Evolutionary conservation across 352 stramenopile genomes (phyloP).

Genomic region (Globisporangium splendens): DNA sequence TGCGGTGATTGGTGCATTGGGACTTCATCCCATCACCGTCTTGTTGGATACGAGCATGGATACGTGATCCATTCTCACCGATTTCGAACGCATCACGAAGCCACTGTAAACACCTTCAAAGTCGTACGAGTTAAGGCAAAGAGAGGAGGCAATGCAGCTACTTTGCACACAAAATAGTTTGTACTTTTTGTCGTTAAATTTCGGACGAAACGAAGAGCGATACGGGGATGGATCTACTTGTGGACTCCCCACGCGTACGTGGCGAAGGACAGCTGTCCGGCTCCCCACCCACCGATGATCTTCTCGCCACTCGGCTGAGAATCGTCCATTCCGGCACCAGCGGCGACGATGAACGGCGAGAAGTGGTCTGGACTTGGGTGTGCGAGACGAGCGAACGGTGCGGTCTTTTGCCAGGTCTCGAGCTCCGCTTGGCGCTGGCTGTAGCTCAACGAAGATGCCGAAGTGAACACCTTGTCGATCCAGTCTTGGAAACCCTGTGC

Average conservation of each 20-base stretch:
- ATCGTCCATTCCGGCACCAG: slow-evolving; percentile 46
- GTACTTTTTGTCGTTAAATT: too few species aligned
- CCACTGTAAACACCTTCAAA: too few species aligned
- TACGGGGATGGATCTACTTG: slow-evolving; percentile 9
- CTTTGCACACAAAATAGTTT: too few species aligned
- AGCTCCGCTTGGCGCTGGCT: slow-evolving; percentile 23
- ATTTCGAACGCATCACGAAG: too few species aligned
- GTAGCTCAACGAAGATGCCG: slow-evolving; percentile 17
- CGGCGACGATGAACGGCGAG: slow-evolving; percentile 38
- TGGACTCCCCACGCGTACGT: slow-evolving; percentile 31
- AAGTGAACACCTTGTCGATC: slow-evolving; percentile 31
- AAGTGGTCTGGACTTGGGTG: slow-evolving; percentile 55
- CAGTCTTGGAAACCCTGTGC: slow-evolving; percentile 30
- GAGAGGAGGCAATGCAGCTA: neutral
- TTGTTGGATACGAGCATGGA: too few species aligned
- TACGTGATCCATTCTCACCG: too few species aligned
- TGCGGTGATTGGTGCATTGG: too few species aligned
- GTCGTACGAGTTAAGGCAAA: neutral
- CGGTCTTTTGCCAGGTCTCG: slow-evolving; percentile 26
- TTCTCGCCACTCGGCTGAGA: slow-evolving; percentile 21
- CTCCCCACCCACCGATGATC: slow-evolving; percentile 26
- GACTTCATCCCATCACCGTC: too few species aligned
- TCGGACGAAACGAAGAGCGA: too few species aligned
- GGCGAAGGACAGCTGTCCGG: slow-evolving; percentile 36
- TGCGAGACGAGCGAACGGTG: slow-evolving; percentile 28